These are phyloP conservation scores for Mycosphaerelloides madeirae DNA, from an alignment of 2,329 filamentous ascomycete genomes.

Conservation along the genomic window DNA sequence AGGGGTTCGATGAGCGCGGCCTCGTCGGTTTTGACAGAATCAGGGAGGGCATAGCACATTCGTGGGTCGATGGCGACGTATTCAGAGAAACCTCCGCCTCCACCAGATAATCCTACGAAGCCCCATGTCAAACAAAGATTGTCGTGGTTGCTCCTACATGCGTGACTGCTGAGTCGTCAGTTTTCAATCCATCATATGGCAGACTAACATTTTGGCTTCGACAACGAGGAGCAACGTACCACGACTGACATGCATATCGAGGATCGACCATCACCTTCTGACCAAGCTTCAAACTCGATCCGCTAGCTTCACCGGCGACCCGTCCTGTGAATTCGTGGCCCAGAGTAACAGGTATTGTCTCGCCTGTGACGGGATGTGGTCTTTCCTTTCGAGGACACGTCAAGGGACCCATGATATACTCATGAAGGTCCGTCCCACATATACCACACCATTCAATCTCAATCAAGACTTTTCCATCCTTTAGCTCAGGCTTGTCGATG, in stretches of 20 bases:
- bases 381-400: slow-evolving; percentile 9
- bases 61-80: slow-evolving; percentile 10
- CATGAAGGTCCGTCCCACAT: slow-evolving; percentile 22
- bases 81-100: slow-evolving; percentile 18
- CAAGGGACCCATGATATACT: slow-evolving; percentile 20
- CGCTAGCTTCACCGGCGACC: slow-evolving; percentile 7
- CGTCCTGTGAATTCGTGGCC: slow-evolving; percentile 21
- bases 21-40: slow-evolving; percentile 9
- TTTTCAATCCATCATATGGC: no score
- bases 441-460: slow-evolving; percentile 21
- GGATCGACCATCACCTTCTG: slow-evolving; percentile 19
- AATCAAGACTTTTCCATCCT: slow-evolving; percentile 18
- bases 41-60: slow-evolving; percentile 16
- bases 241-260: slow-evolving; percentile 14
- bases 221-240: neutral
- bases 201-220: no score
- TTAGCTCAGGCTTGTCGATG: slow-evolving; percentile 20
- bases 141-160: slow-evolving; percentile 8
- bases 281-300: slow-evolving; percentile 9
- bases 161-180: no score
- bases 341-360: slow-evolving; percentile 9
- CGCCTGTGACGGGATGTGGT: slow-evolving; percentile 15
- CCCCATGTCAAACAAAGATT: slow-evolving; percentile 16
- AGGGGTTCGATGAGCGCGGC: slow-evolving; percentile 21
- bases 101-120: slow-evolving; percentile 13